Conservation (phyloP, 2,329 filamentous ascomycete genomes). For the Hypoxylon sp. region DNA sequence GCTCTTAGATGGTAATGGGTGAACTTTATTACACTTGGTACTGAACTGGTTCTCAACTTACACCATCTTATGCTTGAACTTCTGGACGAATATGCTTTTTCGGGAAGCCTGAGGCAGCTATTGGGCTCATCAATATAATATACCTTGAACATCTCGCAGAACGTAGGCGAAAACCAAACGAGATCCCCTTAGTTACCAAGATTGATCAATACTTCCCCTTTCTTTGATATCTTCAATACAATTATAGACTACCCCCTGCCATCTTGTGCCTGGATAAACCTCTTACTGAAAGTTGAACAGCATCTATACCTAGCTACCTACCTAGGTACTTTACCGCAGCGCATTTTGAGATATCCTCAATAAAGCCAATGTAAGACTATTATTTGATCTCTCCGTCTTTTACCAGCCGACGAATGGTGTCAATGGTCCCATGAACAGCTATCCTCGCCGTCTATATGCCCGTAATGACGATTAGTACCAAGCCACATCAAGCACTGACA, state of each 20-base stretch:
- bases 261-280: neutral
- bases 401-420: conserved; percentile 50
- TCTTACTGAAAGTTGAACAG: neutral
- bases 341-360: neutral
- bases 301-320: too few relatives aligned
- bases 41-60: neutral
- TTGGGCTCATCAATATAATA: neutral
- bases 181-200: neutral
- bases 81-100: neutral
- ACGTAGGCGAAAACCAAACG: neutral
- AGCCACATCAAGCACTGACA: neutral
- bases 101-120: neutral
- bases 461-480: conserved; percentile 6
- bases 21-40: neutral
- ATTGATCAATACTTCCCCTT: neutral
- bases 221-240: neutral
- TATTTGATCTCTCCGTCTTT: conserved; percentile 47
- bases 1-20: neutral
- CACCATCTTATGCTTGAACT: neutral
- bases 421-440: conserved; percentile 52
- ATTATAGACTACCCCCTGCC: neutral
- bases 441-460: conserved; percentile 47
- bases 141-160: neutral
- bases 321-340: too few relatives aligned
- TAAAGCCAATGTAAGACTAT: neutral